Percentiles rank a stretch among this genome's conserved stretches.
Conservation (phyloP, 2,329 filamentous ascomycete species). For the Penicillium crustosum region DNA sequence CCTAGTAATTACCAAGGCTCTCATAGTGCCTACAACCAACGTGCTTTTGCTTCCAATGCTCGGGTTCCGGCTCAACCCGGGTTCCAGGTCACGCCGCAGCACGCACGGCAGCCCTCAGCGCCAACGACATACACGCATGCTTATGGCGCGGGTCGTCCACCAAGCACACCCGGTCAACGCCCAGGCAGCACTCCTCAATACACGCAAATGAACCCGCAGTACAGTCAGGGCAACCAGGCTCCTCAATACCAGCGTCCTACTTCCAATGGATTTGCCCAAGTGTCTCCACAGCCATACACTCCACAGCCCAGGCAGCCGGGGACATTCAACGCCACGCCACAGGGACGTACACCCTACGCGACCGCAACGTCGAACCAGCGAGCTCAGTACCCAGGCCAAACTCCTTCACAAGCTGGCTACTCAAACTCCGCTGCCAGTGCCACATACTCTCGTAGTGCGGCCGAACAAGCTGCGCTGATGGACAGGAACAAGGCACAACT, state of each 20-base stretch:
- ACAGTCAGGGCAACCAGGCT: conserved; percentile 36
- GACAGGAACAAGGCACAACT: conserved; percentile 42
- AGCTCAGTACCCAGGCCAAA: conserved; percentile 32
- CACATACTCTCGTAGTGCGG: conserved; percentile 41
- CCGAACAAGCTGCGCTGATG: conserved; percentile 43
- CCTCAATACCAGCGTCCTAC: conserved; percentile 43
- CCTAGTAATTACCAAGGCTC: conserved; percentile 32
- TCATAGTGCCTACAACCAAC: conserved; percentile 36
- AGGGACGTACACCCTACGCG: conserved; percentile 37
- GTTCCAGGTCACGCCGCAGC: conserved; percentile 34
- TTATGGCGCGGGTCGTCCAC: conserved; percentile 34
- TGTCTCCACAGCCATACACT: conserved; percentile 38
- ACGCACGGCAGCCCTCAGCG: conserved; percentile 33
- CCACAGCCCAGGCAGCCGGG: conserved; percentile 37
- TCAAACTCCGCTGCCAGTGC: conserved; percentile 38
- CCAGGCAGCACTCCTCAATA: conserved; percentile 39
- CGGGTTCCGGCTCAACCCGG: conserved; percentile 29
- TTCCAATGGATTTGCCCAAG: conserved; percentile 40
- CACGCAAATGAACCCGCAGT: conserved; percentile 35
- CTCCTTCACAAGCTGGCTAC: conserved; percentile 32
- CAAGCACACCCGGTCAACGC: conserved; percentile 39
- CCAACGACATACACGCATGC: conserved; percentile 36
- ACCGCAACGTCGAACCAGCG: conserved; percentile 32
- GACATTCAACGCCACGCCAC: conserved; percentile 35
- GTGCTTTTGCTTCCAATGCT: conserved; percentile 32